Percentiles rank a stretch among this genome's conserved stretches.
phyloP scores from a whole-genome alignment of 78 protist genomes.

The Diacronema lutheri region DNA sequence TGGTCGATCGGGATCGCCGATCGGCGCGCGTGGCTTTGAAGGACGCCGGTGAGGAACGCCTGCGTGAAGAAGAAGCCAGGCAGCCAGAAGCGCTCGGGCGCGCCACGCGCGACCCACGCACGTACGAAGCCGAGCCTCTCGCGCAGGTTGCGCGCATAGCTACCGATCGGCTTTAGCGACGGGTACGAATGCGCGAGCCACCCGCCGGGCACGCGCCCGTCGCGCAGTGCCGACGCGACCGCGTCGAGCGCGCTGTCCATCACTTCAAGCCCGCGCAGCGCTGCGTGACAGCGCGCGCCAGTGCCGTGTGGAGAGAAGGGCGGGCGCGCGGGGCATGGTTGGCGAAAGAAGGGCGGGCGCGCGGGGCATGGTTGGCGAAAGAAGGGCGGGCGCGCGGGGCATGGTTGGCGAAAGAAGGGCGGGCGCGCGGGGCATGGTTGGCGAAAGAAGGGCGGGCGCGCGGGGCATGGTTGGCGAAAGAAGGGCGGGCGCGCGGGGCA shows the following conservation, averaged over 20 bases:
- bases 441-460: too few relatives aligned
- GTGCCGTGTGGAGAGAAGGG: too few relatives aligned
- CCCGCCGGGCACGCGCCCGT: conserved; percentile 26
- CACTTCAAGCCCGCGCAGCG: conserved; percentile 68
- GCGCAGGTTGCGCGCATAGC: conserved; percentile 48
- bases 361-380: too few relatives aligned
- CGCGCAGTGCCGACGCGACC: conserved; percentile 9
- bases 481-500: too few relatives aligned
- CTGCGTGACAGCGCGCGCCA: too few relatives aligned
- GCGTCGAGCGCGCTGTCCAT: conserved; percentile 65
- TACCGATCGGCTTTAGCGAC: conserved; percentile 56
- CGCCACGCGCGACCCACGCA: conserved; percentile 60
- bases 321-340: too few relatives aligned
- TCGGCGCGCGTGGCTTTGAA: conserved; percentile 79
- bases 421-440: too few relatives aligned
- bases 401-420: too few relatives aligned
- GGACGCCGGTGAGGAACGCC: conserved; percentile 83
- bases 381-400: too few relatives aligned
- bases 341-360: too few relatives aligned
- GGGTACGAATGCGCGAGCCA: conserved; percentile 61
- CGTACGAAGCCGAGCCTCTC: conserved; percentile 51
- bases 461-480: too few relatives aligned
- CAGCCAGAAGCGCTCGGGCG: conserved; percentile 66
- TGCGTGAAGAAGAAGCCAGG: conserved; percentile 85
- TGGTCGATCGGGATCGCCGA: conserved; percentile 67